Evolutionary conservation across 257 asterid species (phyloP), one percentile per base, ranked within the genome.

Genomic region (Paulownia fortunei): DNA sequence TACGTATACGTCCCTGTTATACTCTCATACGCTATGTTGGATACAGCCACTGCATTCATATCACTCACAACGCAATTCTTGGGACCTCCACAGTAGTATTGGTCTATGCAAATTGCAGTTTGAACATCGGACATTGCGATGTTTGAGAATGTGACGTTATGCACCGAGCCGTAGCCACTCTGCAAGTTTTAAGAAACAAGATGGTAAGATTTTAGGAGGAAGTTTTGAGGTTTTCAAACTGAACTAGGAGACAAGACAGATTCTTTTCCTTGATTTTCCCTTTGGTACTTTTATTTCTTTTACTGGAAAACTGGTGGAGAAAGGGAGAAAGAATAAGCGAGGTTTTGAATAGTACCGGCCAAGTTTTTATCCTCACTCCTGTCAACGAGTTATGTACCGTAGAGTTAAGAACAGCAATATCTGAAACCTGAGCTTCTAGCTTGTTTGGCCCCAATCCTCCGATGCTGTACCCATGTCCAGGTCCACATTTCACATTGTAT

Each of bases 381-480:
- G 21, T 81, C 32, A 59, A 27, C 5, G 88, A 15, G 60, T 68
- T 19, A 10, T 2, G 8, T 0, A 66, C 81, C 5, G 19, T 23
- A 3, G 84, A 80, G 74, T 72, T 12, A 23, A 21, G 2, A 32
- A 83, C 70, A 12, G 8, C 1, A 44, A 84, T 19, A 36, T 60
- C 46, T 3, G 74, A 62, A 36, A 77, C 82, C 6, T 51, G 16
- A 12, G 81, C 85, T 3, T 42, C 5, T 0, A 3, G 3, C 1
- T 2, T 0, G 0, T 32, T 41, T 5, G 37, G 42, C 24, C 83
- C 73, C 0, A 84, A 34, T 7, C 87, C 77, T 1, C 82, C 82
- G 6, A 83, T 79, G 77, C 83, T 80, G 47, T 51, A 80, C 0
- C 88, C 86, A n/a, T 81, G 88, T 37, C 88, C 85, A n/a, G 85